phyloP scores from a whole-genome alignment of 352 stramenopile species.

The Phytophthora pisi region DNA sequence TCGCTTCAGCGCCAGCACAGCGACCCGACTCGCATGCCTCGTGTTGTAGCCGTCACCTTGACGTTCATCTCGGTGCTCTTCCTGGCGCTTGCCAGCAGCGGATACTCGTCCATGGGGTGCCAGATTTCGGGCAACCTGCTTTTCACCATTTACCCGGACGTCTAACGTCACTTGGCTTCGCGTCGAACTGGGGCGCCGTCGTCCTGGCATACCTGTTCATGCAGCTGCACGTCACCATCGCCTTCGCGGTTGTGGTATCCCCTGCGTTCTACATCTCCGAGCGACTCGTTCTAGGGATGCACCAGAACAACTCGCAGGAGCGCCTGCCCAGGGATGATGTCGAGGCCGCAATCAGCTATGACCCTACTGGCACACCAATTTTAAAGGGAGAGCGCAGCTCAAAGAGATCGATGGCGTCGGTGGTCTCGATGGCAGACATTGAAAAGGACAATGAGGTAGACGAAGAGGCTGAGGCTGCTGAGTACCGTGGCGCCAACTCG shows the following conservation, averaged over 20 bases:
- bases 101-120: slow-evolving; percentile 56
- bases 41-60: slow-evolving; percentile 54
- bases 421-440: slow-evolving; percentile 42
- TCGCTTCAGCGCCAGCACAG: slow-evolving; percentile 57
- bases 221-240: slow-evolving; percentile 39
- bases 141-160: slow-evolving; percentile 53
- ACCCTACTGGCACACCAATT: slow-evolving; percentile 14
- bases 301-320: slow-evolving; percentile 32
- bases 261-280: slow-evolving; percentile 49
- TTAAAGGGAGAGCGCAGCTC: slow-evolving; percentile 24
- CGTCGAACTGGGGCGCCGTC: slow-evolving; percentile 33
- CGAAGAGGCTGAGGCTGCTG: slow-evolving; percentile 11
- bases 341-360: slow-evolving; percentile 19
- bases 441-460: slow-evolving; percentile 18
- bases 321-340: slow-evolving; percentile 7
- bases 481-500: slow-evolving; percentile 37
- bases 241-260: slow-evolving; percentile 36
- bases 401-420: slow-evolving; percentile 25
- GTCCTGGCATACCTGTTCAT: slow-evolving; percentile 49
- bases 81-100: slow-evolving; percentile 40
- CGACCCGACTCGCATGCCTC: slow-evolving; percentile 55
- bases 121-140: slow-evolving; percentile 63
- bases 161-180: slow-evolving; percentile 41
- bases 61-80: slow-evolving; percentile 53
- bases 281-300: slow-evolving; percentile 44